These are phyloP conservation scores for Rosa persica DNA, from an alignment of 306 rosid species.

Conservation along the genomic window DNA sequence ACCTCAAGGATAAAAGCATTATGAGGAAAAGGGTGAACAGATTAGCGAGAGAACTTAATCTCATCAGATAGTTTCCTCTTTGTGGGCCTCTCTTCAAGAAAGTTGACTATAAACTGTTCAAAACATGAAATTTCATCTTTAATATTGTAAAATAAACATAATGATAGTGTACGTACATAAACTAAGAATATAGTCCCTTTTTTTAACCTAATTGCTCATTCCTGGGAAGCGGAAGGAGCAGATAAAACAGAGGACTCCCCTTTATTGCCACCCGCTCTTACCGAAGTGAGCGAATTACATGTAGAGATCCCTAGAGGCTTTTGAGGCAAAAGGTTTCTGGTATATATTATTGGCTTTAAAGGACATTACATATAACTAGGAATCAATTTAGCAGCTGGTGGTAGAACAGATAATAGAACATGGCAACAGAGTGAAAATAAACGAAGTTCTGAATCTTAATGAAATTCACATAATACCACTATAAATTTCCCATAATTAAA, in stretches of 20 bases:
- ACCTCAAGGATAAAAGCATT: background rate
- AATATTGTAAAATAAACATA: background rate
- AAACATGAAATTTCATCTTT: constrained; percentile 29
- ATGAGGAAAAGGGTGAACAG: constrained; percentile 2
- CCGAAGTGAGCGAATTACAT: background rate
- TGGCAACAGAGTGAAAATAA: background rate
- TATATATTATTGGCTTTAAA: background rate
- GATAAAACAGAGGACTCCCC: background rate
- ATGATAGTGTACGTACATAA: background rate
- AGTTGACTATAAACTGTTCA: constrained; percentile 57
- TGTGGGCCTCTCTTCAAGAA: constrained; percentile 47
- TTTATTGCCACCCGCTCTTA: background rate
- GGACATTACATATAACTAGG: background rate
- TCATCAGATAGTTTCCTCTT: constrained; percentile 44
- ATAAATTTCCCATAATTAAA: background rate
- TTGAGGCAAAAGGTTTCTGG: background rate
- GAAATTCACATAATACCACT: background rate
- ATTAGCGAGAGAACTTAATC: constrained; percentile 40
- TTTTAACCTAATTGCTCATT: background rate
- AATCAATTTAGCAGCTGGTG: background rate
- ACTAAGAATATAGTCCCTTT: background rate
- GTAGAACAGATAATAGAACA: background rate
- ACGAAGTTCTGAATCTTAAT: background rate
- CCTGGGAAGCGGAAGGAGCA: background rate
- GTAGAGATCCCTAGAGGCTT: background rate